Percentiles rank a stretch among this genome's conserved stretches.
These are phyloP conservation scores for Ceratocystis albifundus DNA, from an alignment of 2,329 filamentous ascomycete species.

Conservation along the genomic window DNA sequence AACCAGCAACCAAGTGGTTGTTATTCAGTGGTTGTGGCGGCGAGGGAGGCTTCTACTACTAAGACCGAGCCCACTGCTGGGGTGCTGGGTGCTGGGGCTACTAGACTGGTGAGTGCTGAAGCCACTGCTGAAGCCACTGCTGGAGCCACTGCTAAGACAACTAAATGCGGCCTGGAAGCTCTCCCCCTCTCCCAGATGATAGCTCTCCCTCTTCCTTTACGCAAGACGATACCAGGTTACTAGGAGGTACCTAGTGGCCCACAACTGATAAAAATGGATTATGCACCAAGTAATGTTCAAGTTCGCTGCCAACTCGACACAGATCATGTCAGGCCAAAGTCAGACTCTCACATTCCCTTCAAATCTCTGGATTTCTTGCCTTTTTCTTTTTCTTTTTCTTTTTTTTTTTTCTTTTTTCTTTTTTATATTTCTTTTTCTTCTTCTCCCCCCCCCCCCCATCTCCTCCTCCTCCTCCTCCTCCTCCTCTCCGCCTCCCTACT, in stretches of 20 bases:
- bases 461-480: too few relatives aligned
- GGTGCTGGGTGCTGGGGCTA: too few relatives aligned
- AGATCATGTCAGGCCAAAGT: background rate
- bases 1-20: background rate
- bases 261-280: background rate
- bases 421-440: too few relatives aligned
- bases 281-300: too few relatives aligned
- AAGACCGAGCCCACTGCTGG: background rate
- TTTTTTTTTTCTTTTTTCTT: too few relatives aligned
- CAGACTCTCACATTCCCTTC: slow-evolving; percentile 6
- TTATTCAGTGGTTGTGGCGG: background rate
- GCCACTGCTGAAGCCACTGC: background rate
- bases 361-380: background rate
- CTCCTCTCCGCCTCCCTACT: background rate
- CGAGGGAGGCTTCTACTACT: background rate
- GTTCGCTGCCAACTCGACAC: background rate
- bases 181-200: too few relatives aligned
- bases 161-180: background rate
- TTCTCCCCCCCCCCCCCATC: too few relatives aligned
- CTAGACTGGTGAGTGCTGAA: background rate
- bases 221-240: slow-evolving; percentile 7
- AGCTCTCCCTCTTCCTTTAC: background rate
- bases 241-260: slow-evolving; percentile 2
- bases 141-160: background rate
- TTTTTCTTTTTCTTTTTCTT: background rate